phyloP scores from a whole-genome alignment of 495 filamentous ascomycete genomes.

The Hypoxylon perforatum region DNA sequence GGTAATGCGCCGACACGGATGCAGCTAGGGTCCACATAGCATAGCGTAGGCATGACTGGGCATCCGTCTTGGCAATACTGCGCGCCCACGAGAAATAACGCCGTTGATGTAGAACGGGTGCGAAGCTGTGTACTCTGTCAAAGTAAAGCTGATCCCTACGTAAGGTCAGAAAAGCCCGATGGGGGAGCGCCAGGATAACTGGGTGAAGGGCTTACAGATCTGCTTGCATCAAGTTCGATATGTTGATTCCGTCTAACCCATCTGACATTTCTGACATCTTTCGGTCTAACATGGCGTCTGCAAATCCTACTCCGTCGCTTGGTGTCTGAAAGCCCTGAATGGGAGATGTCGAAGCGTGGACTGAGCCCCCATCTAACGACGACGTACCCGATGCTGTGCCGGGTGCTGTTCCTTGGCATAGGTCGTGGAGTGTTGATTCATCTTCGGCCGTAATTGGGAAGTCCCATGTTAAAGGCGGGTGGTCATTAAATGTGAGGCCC shows the following conservation, averaged over 20 bases:
- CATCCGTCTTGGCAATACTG: conserved; percentile 30
- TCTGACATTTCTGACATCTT: conserved; percentile 32
- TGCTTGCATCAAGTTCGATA: conserved; percentile 41
- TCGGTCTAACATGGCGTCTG: conserved; percentile 15
- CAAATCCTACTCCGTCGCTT: conserved; percentile 23
- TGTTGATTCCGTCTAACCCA: conserved; percentile 35
- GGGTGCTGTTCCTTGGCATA: conserved; percentile 27
- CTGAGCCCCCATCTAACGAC: conserved; percentile 35
- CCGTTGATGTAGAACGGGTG: conserved; percentile 63
- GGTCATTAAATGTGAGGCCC: conserved; percentile 26
- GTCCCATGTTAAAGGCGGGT: conserved; percentile 32
- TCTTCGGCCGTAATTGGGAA: conserved; percentile 32
- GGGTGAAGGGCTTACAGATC: conserved; percentile 30
- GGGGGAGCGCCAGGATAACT: background rate
- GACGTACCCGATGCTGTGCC: conserved; percentile 25
- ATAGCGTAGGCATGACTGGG: conserved; percentile 54
- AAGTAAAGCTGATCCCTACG: conserved; percentile 68
- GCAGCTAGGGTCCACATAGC: conserved; percentile 69
- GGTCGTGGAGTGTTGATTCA: conserved; percentile 21
- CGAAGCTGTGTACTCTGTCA: conserved; percentile 65
- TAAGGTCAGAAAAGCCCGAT: conserved; percentile 1
- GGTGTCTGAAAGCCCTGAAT: conserved; percentile 39
- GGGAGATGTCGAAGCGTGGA: conserved; percentile 36
- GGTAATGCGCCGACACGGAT: conserved; percentile 64
- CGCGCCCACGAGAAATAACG: conserved; percentile 43